phyloP scores from a whole-genome alignment of 257 asterid genomes.

The Solanum paucissectum region DNA sequence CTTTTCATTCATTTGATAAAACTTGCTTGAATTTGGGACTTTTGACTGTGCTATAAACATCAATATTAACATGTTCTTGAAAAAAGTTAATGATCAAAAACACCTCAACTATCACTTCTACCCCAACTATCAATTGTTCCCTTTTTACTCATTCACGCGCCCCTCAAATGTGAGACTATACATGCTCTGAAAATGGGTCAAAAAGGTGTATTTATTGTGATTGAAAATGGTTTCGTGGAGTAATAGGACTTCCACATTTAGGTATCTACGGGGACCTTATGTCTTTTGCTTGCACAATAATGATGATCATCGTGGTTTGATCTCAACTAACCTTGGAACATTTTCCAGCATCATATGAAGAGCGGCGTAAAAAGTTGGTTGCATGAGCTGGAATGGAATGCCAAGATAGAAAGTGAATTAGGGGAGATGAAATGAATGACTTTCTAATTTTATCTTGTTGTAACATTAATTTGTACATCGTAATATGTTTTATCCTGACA shows the following conservation, averaged over 20 bases:
- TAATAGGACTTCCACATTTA: neutral
- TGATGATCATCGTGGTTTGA: neutral
- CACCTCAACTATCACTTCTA: neutral
- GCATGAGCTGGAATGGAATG: slow-evolving; percentile 9
- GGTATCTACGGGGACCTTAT: neutral
- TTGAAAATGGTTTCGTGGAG: neutral
- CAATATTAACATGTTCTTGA: neutral
- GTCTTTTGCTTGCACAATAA: neutral
- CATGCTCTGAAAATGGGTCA: neutral
- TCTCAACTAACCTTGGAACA: neutral
- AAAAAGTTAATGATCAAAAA: neutral
- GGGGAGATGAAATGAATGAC: neutral
- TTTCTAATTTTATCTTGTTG: neutral
- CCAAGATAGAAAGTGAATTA: neutral
- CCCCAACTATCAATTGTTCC: neutral
- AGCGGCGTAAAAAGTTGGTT: slow-evolving; percentile 48
- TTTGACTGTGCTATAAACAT: neutral
- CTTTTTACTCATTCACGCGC: neutral
- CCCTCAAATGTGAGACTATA: neutral
- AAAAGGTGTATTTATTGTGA: neutral
- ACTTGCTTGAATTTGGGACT: neutral
- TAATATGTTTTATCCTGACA: neutral
- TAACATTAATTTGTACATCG: neutral
- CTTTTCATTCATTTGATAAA: neutral
- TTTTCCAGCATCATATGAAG: slow-evolving; percentile 83